A percentile compares a stretch with the other conserved stretches of the same genome.
phyloP scores from a whole-genome alignment of 169 alveolate species.

The Ichthyophthirius multifiliis region DNA sequence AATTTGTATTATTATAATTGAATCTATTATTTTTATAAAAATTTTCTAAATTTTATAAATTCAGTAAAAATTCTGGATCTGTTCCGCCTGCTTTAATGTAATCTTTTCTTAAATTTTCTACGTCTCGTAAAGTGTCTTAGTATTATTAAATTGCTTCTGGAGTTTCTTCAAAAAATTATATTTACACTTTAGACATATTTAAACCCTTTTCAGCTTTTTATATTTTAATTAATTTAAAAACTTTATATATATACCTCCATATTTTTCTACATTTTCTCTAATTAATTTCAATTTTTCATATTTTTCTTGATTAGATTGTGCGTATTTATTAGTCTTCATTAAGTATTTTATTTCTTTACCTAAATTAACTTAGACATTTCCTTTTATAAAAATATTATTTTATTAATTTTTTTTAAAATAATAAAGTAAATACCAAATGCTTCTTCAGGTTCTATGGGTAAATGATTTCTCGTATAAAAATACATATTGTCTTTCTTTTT shows the following conservation, averaged over 20 bases:
- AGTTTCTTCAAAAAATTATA: slow-evolving; percentile 6
- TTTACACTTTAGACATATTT: background rate
- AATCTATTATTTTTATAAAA: background rate
- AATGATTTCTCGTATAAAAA: background rate
- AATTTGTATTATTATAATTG: background rate
- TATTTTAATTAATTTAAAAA: too few relatives aligned
- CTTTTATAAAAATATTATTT: background rate
- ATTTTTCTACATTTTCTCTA: background rate
- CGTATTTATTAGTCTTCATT: background rate
- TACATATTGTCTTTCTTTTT: background rate
- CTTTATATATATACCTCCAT: background rate
- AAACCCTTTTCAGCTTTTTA: slow-evolving; percentile 3
- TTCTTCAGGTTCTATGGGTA: background rate
- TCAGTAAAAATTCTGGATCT: slow-evolving; percentile 1
- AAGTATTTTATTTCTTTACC: background rate
- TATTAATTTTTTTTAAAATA: background rate
- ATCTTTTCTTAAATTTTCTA: background rate
- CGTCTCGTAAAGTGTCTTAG: background rate
- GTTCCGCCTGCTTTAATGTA: background rate
- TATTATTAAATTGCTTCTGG: background rate
- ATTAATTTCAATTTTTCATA: background rate
- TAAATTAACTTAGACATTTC: background rate
- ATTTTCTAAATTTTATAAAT: background rate
- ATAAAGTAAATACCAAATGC: background rate
- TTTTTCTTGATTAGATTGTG: background rate